Percentiles rank a stretch among this genome's conserved stretches.
phyloP scores from a whole-genome alignment of 2,329 filamentous ascomycete species.

The Grosmannia serpens region DNA sequence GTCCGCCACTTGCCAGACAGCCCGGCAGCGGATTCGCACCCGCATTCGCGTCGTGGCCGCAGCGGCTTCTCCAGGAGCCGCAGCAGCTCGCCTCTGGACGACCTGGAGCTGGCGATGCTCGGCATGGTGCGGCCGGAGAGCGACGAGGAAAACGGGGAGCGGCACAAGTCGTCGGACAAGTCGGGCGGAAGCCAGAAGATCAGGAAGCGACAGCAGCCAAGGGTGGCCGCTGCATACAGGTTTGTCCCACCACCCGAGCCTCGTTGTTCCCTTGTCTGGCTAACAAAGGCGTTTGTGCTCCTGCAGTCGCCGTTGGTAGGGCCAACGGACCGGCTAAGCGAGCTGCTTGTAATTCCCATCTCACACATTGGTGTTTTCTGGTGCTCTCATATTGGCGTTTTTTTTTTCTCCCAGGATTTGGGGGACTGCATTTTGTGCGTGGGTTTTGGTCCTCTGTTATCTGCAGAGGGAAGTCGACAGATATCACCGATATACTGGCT shows the following conservation, averaged over 20 bases:
- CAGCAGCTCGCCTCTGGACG: constrained; percentile 13
- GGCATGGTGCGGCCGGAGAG: constrained; percentile 14
- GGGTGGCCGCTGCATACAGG: constrained; percentile 8
- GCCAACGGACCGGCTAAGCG: not conserved
- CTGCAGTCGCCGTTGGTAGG: not conserved
- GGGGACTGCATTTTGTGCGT: not conserved
- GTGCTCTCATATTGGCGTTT: not conserved
- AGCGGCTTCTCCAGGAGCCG: constrained; percentile 4
- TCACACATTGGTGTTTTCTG: not conserved
- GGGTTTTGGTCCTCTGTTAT: not conserved
- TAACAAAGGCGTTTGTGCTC: not conserved
- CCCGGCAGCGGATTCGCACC: not conserved
- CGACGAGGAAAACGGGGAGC: not conserved
- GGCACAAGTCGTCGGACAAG: not conserved
- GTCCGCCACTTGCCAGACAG: not conserved
- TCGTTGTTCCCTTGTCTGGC: not conserved
- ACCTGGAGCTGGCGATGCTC: constrained; percentile 15
- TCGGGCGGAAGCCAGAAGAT: not conserved
- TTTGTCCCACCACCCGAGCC: not conserved
- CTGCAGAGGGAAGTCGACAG: too few species aligned
- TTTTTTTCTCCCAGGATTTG: not conserved
- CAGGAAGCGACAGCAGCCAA: constrained; percentile 5
- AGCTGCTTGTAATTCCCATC: not conserved
- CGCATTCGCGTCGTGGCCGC: not conserved
- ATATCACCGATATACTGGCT: too few species aligned